phyloP scores from a whole-genome alignment of 2,329 filamentous ascomycete species.

The Cucurbitaria berberidis region DNA sequence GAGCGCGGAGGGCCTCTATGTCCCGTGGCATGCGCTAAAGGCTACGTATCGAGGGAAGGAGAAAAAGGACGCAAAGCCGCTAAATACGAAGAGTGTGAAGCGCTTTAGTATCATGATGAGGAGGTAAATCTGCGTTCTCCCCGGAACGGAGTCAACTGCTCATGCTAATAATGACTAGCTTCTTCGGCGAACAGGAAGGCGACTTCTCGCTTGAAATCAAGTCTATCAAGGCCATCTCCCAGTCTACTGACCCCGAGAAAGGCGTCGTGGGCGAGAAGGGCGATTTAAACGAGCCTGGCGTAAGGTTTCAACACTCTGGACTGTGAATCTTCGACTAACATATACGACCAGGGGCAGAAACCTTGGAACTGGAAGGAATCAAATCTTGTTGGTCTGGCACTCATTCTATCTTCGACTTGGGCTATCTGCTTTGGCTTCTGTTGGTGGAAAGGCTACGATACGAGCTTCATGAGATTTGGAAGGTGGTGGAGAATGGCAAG shows the following conservation, averaged over 20 bases:
- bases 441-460: slow-evolving; percentile 32
- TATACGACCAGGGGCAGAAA: slow-evolving; percentile 16
- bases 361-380: slow-evolving; percentile 36
- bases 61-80: slow-evolving; percentile 62
- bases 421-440: slow-evolving; percentile 28
- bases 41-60: slow-evolving; percentile 76
- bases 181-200: slow-evolving; percentile 76
- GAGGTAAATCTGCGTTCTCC: slow-evolving; percentile 61
- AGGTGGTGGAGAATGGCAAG: slow-evolving; percentile 23
- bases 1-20: slow-evolving; percentile 51
- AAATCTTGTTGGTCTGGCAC: slow-evolving; percentile 30
- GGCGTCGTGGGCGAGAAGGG: slow-evolving; percentile 10
- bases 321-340: slow-evolving; percentile 9
- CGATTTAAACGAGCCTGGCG: slow-evolving; percentile 4
- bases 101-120: slow-evolving; percentile 80
- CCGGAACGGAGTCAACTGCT: background rate
- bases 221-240: slow-evolving; percentile 59
- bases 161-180: slow-evolving; percentile 57
- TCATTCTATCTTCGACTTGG: slow-evolving; percentile 31
- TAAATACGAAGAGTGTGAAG: slow-evolving; percentile 67
- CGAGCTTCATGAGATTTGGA: slow-evolving; percentile 27
- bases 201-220: slow-evolving; percentile 65
- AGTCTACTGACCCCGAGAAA: slow-evolving; percentile 34
- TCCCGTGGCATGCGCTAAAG: slow-evolving; percentile 70
- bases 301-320: slow-evolving; percentile 8